Percentiles rank a stretch among this genome's conserved stretches.
These are phyloP conservation scores for Sporothrix protearum DNA, from an alignment of 2,329 filamentous ascomycete species.

Conservation along the genomic window DNA sequence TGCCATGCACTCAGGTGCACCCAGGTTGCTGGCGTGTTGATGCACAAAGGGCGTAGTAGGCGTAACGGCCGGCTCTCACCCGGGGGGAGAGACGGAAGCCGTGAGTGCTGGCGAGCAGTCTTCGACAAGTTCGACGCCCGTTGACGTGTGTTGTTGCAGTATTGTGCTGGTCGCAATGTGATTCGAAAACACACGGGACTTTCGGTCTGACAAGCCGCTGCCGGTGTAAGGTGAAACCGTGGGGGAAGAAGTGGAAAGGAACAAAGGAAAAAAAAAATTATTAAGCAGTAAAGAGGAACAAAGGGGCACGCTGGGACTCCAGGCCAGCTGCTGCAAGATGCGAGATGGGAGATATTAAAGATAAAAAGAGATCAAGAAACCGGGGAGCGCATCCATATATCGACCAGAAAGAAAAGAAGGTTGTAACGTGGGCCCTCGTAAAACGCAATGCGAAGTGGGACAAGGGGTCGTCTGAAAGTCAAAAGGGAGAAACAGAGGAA, in stretches of 20 bases:
- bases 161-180: background rate
- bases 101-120: background rate
- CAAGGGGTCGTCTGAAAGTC: background rate
- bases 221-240: background rate
- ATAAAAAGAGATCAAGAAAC: background rate
- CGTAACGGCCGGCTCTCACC: slow-evolving; percentile 8
- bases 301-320: slow-evolving; percentile 8
- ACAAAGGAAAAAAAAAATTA: background rate
- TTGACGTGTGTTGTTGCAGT: background rate
- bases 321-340: background rate
- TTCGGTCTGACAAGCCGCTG: background rate
- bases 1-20: background rate
- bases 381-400: background rate
- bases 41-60: background rate
- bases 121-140: background rate
- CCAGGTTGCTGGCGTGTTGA: background rate
- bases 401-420: background rate
- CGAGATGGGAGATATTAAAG: background rate
- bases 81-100: background rate
- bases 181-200: background rate
- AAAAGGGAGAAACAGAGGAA: background rate
- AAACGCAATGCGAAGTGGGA: background rate
- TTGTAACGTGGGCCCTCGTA: slow-evolving; percentile 2
- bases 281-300: background rate
- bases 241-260: background rate